Conservation (phyloP, 2,329 filamentous ascomycete species). For the Metarhizium rileyi region DNA sequence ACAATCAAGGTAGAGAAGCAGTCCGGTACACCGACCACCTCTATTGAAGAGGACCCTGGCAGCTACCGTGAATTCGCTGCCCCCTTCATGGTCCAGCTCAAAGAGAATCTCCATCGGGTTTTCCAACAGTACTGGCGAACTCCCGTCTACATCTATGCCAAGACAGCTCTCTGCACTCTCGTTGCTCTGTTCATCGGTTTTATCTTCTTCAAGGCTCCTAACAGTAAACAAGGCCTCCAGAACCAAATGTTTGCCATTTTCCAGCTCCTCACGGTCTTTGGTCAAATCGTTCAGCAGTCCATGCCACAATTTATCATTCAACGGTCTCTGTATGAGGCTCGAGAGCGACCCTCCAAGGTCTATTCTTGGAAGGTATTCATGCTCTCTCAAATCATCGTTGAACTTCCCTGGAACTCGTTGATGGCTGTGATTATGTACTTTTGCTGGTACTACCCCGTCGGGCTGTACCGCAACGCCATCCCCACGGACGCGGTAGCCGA, state of each 20-base stretch:
- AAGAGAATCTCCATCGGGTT: constrained; percentile 59
- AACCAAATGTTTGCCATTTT: constrained; percentile 84
- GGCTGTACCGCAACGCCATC: constrained; percentile 61
- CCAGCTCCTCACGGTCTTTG: constrained; percentile 74
- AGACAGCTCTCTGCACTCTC: constrained; percentile 56
- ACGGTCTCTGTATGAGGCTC: constrained; percentile 72
- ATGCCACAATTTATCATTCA: constrained; percentile 84
- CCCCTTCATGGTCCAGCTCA: constrained; percentile 58
- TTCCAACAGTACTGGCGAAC: constrained; percentile 92
- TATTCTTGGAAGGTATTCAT: constrained; percentile 84
- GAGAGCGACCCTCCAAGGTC: constrained; percentile 73
- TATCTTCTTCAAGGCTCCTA: constrained; percentile 64
- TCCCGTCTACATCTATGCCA: constrained; percentile 81
- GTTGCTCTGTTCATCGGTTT: constrained; percentile 71
- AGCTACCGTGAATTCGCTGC: constrained; percentile 72
- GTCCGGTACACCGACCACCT: constrained; percentile 13
- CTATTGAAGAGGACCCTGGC: constrained; percentile 26
- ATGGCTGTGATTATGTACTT: constrained; percentile 70
- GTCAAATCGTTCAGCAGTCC: constrained; percentile 66
- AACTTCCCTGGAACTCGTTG: constrained; percentile 75
- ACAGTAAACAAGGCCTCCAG: constrained; percentile 67
- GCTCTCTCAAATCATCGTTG: constrained; percentile 72
- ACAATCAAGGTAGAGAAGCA: constrained; percentile 42
- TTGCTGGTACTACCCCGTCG: constrained; percentile 80
- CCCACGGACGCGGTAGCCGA: constrained; percentile 51